Percentiles rank a stretch among this genome's conserved stretches.
Conservation (phyloP, 345 rosid genomes). For the Brassica nigra region DNA sequence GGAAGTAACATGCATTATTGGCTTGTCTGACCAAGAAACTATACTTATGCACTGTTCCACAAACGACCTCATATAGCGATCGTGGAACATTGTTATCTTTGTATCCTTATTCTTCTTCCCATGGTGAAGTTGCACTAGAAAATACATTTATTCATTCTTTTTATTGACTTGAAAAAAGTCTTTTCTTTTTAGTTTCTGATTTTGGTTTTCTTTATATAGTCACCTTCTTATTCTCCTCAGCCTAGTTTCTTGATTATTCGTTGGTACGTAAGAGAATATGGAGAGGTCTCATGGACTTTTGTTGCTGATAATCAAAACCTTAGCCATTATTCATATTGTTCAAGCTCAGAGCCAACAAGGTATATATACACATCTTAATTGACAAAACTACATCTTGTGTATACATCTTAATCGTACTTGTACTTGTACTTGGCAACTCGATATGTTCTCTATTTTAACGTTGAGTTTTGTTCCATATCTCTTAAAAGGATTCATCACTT, state of each 20-base stretch:
- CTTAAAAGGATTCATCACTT: conserved; percentile 44
- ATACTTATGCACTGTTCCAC: not conserved
- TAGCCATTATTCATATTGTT: conserved; percentile 18
- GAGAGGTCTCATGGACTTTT: not conserved
- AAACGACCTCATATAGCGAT: not conserved
- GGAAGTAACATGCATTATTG: not conserved
- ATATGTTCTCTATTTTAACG: not conserved
- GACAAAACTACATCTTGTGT: not conserved
- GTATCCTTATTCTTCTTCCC: not conserved
- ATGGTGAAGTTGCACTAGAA: not conserved
- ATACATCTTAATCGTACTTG: not conserved
- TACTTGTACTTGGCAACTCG: no score
- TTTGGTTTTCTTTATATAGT: not conserved
- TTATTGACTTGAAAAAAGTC: not conserved
- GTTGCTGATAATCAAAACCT: not conserved
- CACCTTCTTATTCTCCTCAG: not conserved
- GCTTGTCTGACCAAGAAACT: not conserved
- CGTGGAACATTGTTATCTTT: not conserved
- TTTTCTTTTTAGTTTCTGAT: not conserved
- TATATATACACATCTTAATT: not conserved
- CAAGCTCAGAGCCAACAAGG: conserved; percentile 38
- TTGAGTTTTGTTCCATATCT: not conserved
- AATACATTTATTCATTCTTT: not conserved
- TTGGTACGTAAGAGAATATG: conserved; percentile 6
- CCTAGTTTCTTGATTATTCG: not conserved